Evolutionary conservation across 2,329 filamentous ascomycete genomes (phyloP).

Genomic region (Phyllosticta citriasiana): DNA sequence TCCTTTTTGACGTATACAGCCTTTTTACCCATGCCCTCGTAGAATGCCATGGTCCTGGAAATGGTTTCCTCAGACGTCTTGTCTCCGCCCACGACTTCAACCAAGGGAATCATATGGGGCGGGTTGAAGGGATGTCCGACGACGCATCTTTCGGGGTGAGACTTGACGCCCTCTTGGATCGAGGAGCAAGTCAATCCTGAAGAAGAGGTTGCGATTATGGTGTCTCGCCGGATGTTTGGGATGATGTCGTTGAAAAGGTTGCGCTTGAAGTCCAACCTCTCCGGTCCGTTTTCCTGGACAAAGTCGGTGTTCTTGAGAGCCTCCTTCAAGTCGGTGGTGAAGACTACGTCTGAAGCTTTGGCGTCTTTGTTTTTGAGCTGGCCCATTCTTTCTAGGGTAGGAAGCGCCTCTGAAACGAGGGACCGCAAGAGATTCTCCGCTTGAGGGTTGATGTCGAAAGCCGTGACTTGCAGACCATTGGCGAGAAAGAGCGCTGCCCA

Average conservation of each 20-base stretch:
- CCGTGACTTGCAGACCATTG: slow-evolving; percentile 29
- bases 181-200: slow-evolving; percentile 28
- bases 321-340: slow-evolving; percentile 15
- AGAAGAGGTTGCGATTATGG: slow-evolving; percentile 32
- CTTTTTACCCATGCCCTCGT: slow-evolving; percentile 30
- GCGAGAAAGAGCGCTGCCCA: slow-evolving; percentile 34
- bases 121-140: slow-evolving; percentile 42
- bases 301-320: slow-evolving; percentile 11
- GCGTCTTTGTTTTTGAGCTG: slow-evolving; percentile 7
- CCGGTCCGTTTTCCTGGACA: slow-evolving; percentile 27
- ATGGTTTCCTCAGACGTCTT: slow-evolving; percentile 20
- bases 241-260: slow-evolving; percentile 28
- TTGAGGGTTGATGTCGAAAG: slow-evolving; percentile 31
- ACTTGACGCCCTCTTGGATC: slow-evolving; percentile 19
- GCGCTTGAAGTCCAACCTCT: slow-evolving; percentile 31
- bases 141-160: slow-evolving; percentile 26
- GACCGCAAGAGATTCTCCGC: slow-evolving; percentile 18
- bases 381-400: slow-evolving; percentile 12
- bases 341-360: slow-evolving; percentile 11
- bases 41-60: slow-evolving; percentile 28
- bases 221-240: slow-evolving; percentile 18
- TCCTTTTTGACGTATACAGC: slow-evolving; percentile 33
- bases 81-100: slow-evolving; percentile 35
- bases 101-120: slow-evolving; percentile 38
- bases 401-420: slow-evolving; percentile 12